Percentiles rank a stretch among this genome's conserved stretches.
phyloP scores from a whole-genome alignment of 306 rosid species.

The Parietaria judaica region DNA sequence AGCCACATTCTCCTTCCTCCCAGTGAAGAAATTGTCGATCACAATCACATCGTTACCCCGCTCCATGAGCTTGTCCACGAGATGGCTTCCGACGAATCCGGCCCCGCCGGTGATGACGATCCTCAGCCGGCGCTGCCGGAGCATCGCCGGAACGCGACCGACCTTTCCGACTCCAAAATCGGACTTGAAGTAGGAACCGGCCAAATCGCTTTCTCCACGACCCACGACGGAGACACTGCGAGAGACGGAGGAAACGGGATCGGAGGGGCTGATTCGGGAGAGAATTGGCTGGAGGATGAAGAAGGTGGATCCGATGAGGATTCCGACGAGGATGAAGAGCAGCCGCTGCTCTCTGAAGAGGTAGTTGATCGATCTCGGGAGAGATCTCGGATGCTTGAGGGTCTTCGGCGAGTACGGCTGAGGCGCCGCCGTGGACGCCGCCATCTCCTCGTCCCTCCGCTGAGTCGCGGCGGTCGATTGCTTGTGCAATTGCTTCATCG shows the following conservation, averaged over 20 bases:
- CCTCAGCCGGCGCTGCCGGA: slow-evolving; percentile 40
- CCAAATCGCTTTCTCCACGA: background rate
- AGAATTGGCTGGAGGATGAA: slow-evolving; percentile 78
- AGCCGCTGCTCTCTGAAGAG: slow-evolving; percentile 77
- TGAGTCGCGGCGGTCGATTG: slow-evolving; percentile 53
- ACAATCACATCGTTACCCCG: slow-evolving; percentile 82
- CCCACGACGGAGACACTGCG: slow-evolving; percentile 21
- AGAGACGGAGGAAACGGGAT: slow-evolving; percentile 23
- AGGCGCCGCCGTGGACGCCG: slow-evolving; percentile 19
- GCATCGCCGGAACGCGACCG: slow-evolving; percentile 56
- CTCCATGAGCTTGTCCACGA: slow-evolving; percentile 61
- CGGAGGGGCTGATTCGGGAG: slow-evolving; percentile 57
- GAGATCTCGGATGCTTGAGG: slow-evolving; percentile 62
- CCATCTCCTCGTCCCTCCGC: slow-evolving; percentile 63
- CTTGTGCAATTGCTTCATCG: slow-evolving; percentile 65
- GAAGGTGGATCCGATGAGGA: slow-evolving; percentile 80
- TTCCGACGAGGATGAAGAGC: slow-evolving; percentile 71
- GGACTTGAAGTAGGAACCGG: slow-evolving; percentile 15
- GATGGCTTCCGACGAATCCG: slow-evolving; percentile 84
- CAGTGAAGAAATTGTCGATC: slow-evolving; percentile 81
- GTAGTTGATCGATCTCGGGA: slow-evolving; percentile 84
- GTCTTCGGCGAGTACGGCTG: slow-evolving; percentile 74
- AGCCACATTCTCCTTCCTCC: slow-evolving; percentile 66
- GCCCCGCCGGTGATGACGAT: slow-evolving; percentile 87
- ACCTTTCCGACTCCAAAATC: slow-evolving; percentile 18